Percentiles rank a stretch among this genome's conserved stretches.
These are phyloP conservation scores for Komagataella mondaviorum DNA, from an alignment of 805 yeast species.

Conservation along the genomic window DNA sequence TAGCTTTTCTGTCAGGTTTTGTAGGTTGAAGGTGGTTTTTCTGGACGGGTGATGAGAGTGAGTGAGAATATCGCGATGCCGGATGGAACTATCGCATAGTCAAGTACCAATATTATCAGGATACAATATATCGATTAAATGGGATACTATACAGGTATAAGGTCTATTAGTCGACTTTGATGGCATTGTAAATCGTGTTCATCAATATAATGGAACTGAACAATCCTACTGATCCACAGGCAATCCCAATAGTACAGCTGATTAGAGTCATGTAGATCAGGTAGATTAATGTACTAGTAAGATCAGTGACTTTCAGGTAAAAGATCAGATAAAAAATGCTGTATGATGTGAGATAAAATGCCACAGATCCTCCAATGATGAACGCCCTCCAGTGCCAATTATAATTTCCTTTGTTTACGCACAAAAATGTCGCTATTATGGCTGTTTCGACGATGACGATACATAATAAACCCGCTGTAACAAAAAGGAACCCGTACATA, in stretches of 20 bases:
- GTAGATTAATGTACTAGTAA: conserved; percentile 54
- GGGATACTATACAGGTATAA: background rate
- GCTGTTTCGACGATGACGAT: conserved; percentile 61
- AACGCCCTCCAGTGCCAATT: conserved; percentile 84
- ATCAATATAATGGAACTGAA: conserved; percentile 56
- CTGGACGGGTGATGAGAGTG: background rate
- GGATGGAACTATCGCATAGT: background rate
- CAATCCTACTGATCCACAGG: conserved; percentile 67
- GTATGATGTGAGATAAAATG: conserved; percentile 56
- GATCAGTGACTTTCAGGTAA: conserved; percentile 47
- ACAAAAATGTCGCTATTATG: conserved; percentile 52
- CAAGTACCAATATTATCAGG: background rate
- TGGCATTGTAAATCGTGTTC: conserved; percentile 42
- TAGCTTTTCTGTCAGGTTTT: background rate
- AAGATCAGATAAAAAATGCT: conserved; percentile 52
- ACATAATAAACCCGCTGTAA: conserved; percentile 43
- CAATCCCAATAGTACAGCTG: conserved; percentile 47
- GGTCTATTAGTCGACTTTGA: conserved; percentile 33
- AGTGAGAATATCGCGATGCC: background rate
- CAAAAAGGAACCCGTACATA: conserved; percentile 64
- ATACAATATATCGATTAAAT: background rate
- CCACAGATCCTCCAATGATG: conserved; percentile 55
- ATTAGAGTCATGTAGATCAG: conserved; percentile 60
- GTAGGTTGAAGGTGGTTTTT: background rate
- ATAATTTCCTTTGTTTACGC: conserved; percentile 34